phyloP scores from a whole-genome alignment of 176 grass and related monocot species.

The Puya raimondii region DNA sequence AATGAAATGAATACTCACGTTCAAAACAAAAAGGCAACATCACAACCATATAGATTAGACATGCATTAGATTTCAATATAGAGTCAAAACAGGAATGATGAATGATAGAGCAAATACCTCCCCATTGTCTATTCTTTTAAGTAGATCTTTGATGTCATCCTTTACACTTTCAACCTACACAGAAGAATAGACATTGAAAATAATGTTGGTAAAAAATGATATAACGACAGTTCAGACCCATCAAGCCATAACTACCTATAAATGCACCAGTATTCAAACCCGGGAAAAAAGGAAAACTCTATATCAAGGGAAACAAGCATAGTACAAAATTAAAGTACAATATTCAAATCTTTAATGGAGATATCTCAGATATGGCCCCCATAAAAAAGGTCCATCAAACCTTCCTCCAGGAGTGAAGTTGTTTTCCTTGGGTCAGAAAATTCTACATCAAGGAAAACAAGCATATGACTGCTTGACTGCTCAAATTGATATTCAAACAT shows the following conservation, averaged over 20 bases:
- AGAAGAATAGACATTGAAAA: neutral
- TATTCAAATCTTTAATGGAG: no score
- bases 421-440: no score
- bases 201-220: neutral
- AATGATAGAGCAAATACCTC: slow-evolving; percentile 37
- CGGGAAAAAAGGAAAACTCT: neutral
- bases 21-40: neutral
- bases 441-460: no score
- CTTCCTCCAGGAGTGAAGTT: no score
- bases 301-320: no score
- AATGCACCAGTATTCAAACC: neutral
- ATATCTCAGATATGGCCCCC: no score
- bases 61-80: neutral
- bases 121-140: slow-evolving; percentile 46
- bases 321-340: no score
- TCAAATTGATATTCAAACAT: no score
- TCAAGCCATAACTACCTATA: no score
- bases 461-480: no score
- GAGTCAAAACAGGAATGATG: neutral
- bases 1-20: neutral
- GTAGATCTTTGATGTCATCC: slow-evolving; percentile 63
- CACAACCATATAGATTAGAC: neutral
- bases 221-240: no score
- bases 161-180: slow-evolving; percentile 48
- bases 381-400: no score